Base-by-base conservation (phyloP, 306 rosid species). In the Boehmeria nivea region DNA sequence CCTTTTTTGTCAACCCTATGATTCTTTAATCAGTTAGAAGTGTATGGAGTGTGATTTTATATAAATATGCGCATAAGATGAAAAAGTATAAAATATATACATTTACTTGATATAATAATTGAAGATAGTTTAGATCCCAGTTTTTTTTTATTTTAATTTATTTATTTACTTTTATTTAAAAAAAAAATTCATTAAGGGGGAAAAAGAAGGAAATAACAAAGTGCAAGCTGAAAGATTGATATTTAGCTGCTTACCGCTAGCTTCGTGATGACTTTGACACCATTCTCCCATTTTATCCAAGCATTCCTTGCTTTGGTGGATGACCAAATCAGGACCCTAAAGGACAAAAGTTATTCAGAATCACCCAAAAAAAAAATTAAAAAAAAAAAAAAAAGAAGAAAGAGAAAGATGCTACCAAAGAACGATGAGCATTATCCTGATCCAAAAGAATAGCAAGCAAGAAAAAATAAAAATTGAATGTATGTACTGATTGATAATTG, bases 241-340 rank as follows among this genome's bases (percentile, higher is more conserved):
- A 67, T 48, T 2, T 53, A 57, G 28, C 28, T 43, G 61, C 96
- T 82, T 78, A 91, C 98, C 98, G 75, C 98, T 91, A 43, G 80
- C 94, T 53, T 60, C 79, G 65, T 91, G 98, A 80, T 91, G 98
- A 63, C 54, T 82, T 67, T 76, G 88, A 75, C 98, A 91, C 98
- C 98, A 91, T 65, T 87, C 98, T 66, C 96, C 96, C 98, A 91
- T 91, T 48, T 31, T 39, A 60, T 87, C 96, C 65, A 91, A 73
- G 74, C 93, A 87, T 65, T 84, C 98, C 78, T 80, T 66, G 37
- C 70, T 69, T 77, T 91, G 98, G 68, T 78, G 91, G 66, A 91
- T 87, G 61, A 91, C 94, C 81, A 91, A 61, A 80, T 87, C 89
- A 65, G 98, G 98, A 72, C 98, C 98, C 98, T 91, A 67, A 60